These are phyloP conservation scores for Dalbergia cochinchinensis DNA, from an alignment of 306 rosid species.

Conservation along the genomic window DNA sequence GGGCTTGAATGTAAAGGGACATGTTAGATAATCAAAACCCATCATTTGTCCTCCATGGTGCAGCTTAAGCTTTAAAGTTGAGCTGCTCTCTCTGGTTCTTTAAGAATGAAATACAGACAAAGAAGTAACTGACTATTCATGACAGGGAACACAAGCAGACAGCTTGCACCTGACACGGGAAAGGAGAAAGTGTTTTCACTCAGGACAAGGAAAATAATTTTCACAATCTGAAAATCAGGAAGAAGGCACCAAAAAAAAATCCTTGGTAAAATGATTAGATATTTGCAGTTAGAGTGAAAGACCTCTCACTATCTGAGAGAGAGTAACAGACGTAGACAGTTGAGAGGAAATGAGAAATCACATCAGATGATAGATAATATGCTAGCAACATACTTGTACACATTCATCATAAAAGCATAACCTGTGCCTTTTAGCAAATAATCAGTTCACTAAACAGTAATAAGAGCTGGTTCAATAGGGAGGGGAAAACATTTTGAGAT, in stretches of 20 bases:
- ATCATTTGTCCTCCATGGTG: neutral
- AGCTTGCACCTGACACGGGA: neutral
- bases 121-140: slow-evolving; percentile 6
- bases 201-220: neutral
- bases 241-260: neutral
- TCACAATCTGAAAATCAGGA: neutral
- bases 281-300: slow-evolving; percentile 1
- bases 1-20: neutral
- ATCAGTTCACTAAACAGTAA: slow-evolving; percentile 25
- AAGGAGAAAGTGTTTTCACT: slow-evolving; percentile 27
- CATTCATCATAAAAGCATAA: slow-evolving; percentile 31
- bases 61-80: neutral
- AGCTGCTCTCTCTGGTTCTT: neutral
- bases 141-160: neutral
- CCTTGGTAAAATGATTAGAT: neutral
- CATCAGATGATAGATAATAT: slow-evolving; percentile 33
- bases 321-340: neutral
- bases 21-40: neutral
- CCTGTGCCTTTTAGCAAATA: slow-evolving; percentile 29
- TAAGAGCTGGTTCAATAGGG: slow-evolving; percentile 19
- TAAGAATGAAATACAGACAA: neutral
- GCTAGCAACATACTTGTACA: slow-evolving; percentile 16
- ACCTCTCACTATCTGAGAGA: slow-evolving; percentile 7
- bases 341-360: neutral
- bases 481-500: slow-evolving; percentile 6